Evolutionary conservation across 345 rosid genomes (phyloP).

Genomic region (Citrus medica): DNA sequence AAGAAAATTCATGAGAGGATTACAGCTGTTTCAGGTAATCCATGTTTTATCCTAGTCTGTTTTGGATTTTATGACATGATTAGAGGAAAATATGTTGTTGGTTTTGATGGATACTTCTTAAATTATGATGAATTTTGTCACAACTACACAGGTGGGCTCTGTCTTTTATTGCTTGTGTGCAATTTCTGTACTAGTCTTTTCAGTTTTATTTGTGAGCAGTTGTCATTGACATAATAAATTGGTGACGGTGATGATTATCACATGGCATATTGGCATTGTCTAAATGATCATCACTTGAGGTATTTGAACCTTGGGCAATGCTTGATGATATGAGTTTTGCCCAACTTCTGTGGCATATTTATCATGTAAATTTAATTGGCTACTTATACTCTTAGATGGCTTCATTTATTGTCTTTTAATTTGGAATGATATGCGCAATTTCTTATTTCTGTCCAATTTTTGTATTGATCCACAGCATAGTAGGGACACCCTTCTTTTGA

Average conservation of each 20-base stretch:
- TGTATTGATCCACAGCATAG: background rate
- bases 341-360: background rate
- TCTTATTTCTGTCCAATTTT: background rate
- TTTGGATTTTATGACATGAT: background rate
- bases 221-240: background rate
- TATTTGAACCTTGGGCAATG: background rate
- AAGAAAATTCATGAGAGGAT: constrained; percentile 85
- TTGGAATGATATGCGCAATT: background rate
- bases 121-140: background rate
- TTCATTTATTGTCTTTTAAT: background rate
- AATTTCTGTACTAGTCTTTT: background rate
- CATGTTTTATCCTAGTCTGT: background rate
- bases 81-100: background rate
- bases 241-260: background rate
- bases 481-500: background rate
- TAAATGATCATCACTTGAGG: background rate
- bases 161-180: background rate
- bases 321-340: background rate
- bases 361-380: background rate
- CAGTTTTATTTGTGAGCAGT: background rate
- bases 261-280: background rate
- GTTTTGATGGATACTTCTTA: background rate
- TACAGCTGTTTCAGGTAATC: constrained; percentile 62
- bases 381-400: background rate
- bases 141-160: background rate